Base-by-base conservation (phyloP, 2,329 filamentous ascomycete species). In the Colletotrichum musae region DNA sequence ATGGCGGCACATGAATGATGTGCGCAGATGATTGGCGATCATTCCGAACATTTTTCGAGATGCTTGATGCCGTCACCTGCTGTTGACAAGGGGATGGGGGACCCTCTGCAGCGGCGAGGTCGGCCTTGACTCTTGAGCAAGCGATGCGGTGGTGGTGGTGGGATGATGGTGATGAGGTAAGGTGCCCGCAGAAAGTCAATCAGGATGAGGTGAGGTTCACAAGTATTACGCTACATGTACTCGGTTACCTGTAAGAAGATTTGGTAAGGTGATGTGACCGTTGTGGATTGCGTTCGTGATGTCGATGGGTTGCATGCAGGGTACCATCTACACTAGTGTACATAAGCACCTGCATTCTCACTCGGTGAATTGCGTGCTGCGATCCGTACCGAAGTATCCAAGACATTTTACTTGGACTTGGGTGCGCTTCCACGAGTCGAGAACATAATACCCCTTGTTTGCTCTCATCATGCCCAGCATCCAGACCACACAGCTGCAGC, bases 21-120 rank as follows among this genome's bases (percentile, higher is more conserved):
- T 60, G 56, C 62, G 56, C 56, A 56, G 43, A 69, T 66, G 66
- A 69, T 59, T 51, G 56, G 62, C 48, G 56, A 66, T 60, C 66
- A 57, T 45, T 66, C 56, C 56, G 56, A 57, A 43, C 16, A 26
- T 24, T 63, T 52, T 45, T 39, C 24, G 52, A n/a, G 18, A 56
- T 50, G 45, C 12, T 57, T 52, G 52, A 50, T 64, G 62, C 54
- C 5, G 41, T 48, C 57, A 43, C 18, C 32, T 53, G 48, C 18
- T 24, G 2, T 21, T 13, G 28, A 18, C 52, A 54, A 41, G 53
- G 54, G 36, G n/a, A n/a, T n/a, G n/a, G n/a, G 7, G 7, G n/a
- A 3, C 39, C 21, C 32, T 32, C 21, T 24, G 21, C 9, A 16
- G 9, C 28, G 28, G 51, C 26, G 51, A 39, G 26, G 16, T 54